Evolutionary conservation across 164 flowering plant species (phyloP).

Genomic region (Aristolochia californica): DNA sequence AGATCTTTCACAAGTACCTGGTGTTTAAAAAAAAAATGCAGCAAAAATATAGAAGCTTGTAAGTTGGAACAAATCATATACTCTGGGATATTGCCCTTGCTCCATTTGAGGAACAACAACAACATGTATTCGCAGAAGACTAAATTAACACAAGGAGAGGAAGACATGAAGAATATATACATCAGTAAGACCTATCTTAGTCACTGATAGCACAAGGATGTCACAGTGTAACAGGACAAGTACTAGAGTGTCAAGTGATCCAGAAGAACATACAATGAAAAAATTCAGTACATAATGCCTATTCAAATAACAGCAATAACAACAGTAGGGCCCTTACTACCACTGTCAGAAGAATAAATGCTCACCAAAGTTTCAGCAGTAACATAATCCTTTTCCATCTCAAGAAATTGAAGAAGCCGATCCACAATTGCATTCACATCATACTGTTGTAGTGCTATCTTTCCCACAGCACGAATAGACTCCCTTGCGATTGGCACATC

Average conservation of each 20-base stretch:
- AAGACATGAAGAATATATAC: too few species aligned
- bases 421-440: conserved; percentile 99
- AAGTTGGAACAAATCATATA: too few species aligned
- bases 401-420: conserved; percentile 97
- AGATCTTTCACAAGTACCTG: conserved; percentile 98
- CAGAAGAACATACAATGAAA: background rate
- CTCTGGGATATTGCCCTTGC: too few species aligned
- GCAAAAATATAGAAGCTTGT: background rate
- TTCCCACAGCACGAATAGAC: conserved; percentile 96
- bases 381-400: conserved; percentile 98
- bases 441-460: conserved; percentile 96
- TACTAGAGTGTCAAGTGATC: too few species aligned
- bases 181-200: too few species aligned
- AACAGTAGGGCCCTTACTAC: background rate
- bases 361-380: conserved; percentile 92
- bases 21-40: background rate
- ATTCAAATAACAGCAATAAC: too few species aligned
- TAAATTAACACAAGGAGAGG: too few species aligned
- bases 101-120: too few species aligned
- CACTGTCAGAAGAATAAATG: background rate
- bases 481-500: conserved; percentile 96
- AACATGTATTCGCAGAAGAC: too few species aligned
- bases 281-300: too few species aligned
- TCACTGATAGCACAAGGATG: too few species aligned
- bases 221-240: too few species aligned